Percentiles rank a stretch among this genome's conserved stretches.
These are phyloP conservation scores for Xylariaceae sp. DNA, from an alignment of 2,329 filamentous ascomycete species.

Conservation along the genomic window DNA sequence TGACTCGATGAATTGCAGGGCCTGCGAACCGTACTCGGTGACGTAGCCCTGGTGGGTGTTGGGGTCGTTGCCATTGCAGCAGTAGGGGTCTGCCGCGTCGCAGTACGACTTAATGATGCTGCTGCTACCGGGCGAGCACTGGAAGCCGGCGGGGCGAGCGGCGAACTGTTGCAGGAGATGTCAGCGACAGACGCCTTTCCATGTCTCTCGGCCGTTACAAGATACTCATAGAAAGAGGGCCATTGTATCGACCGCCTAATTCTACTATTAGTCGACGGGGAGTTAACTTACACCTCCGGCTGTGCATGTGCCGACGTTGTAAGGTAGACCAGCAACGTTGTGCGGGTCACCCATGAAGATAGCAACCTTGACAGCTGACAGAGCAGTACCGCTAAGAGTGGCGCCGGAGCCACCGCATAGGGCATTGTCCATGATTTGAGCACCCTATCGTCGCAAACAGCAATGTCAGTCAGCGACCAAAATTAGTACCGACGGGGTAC, in stretches of 20 bases:
- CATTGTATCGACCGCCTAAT: not conserved
- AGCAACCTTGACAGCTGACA: constrained; percentile 51
- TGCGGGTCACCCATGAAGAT: constrained; percentile 60
- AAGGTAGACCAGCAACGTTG: constrained; percentile 48
- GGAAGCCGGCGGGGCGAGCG: constrained; percentile 51
- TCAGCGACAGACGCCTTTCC: not conserved
- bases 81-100: constrained; percentile 58
- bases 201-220: not conserved
- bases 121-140: constrained; percentile 45
- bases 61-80: constrained; percentile 57
- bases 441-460: constrained; percentile 38
- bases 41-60: constrained; percentile 57
- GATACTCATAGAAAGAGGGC: not conserved
- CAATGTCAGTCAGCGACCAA: not conserved
- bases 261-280: not conserved
- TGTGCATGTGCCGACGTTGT: constrained; percentile 55
- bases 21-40: constrained; percentile 52
- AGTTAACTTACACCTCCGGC: constrained; percentile 49
- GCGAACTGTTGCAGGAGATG: constrained; percentile 45
- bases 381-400: constrained; percentile 39
- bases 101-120: constrained; percentile 59
- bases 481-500: not conserved
- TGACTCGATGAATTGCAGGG: constrained; percentile 48
- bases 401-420: constrained; percentile 52
- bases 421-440: constrained; percentile 58